Conservation (phyloP, 345 rosid genomes). For the Microthlaspi erraticum region DNA sequence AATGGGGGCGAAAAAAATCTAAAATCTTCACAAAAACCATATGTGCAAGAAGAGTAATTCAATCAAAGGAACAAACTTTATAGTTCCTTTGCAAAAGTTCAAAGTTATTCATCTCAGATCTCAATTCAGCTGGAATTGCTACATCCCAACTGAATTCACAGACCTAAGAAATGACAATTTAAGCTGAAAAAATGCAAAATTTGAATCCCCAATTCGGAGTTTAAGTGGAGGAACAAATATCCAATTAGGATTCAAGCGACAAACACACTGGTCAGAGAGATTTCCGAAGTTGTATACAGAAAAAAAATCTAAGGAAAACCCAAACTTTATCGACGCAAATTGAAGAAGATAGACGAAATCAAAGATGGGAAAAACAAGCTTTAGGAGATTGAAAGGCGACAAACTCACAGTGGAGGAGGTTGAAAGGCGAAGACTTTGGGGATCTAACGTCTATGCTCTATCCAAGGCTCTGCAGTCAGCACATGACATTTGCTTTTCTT, state of each 20-base stretch:
- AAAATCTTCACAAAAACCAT: too few relatives aligned
- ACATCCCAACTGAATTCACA: background rate
- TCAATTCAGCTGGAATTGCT: background rate
- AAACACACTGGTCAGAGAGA: too few relatives aligned
- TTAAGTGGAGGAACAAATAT: too few relatives aligned
- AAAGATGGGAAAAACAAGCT: background rate
- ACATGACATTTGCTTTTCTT: background rate
- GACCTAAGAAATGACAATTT: background rate
- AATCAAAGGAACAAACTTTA: conserved; percentile 2
- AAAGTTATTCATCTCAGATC: background rate
- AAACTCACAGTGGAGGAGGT: background rate
- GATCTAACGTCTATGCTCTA: conserved; percentile 2
- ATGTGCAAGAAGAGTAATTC: background rate
- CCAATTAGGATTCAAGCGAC: too few relatives aligned
- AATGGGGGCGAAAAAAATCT: too few relatives aligned
- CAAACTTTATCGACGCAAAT: background rate
- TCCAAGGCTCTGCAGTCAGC: background rate
- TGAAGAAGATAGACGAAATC: background rate
- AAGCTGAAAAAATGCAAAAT: background rate
- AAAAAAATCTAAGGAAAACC: too few relatives aligned
- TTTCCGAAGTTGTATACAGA: too few relatives aligned
- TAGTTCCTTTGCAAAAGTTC: too few relatives aligned
- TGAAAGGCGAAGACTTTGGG: background rate
- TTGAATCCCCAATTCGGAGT: too few relatives aligned
- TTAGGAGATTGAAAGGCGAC: background rate